Base-by-base conservation (phyloP, 2,329 filamentous ascomycete genomes). In the Clonostachys rhizophaga region DNA sequence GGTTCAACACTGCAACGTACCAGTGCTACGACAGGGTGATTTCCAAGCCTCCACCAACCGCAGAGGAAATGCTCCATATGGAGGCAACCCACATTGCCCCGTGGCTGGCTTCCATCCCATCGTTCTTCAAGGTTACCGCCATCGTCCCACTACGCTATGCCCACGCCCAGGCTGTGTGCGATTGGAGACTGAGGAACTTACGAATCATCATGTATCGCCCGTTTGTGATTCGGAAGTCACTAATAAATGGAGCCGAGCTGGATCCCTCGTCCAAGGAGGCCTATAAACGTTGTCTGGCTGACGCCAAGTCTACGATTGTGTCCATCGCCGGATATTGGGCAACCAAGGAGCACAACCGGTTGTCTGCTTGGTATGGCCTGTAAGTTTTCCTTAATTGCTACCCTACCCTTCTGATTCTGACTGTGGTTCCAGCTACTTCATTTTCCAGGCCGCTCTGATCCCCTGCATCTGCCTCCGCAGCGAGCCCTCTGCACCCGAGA, bases 241-340 rank as follows among this genome's bases (percentile, higher is more conserved):
- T 34, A 68, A 79, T 3, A 81, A 30, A 30, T 35, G 13, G 37
- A 17, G 44, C 35, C 9, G 54, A 57, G n/a, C 16, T 48, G 4
- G 52, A 59, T 10, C 43, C 50, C 2, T 52, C 54, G 11, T 56
- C 53, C 35, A 40, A 44, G 2, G 41, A 51, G 44, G 59, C 58
- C 13, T 60, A 56, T 40, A 43, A 55, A 47, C 80, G 80, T 36
- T 90, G 86, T 61, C 76, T 86, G 16, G 74, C 81, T 45, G 75
- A 89, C 2, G 86, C 87, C 6, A 79, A 79, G 51, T 76, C 83
- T 53, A 83, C 84, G 1, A 87, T 91, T 51, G 76, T 83, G 49
- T 14, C 39, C 13, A 49, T 49, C n/a, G 33, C 47, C 24, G 37
- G 42, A 30, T 48, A 41, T 37, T 48, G 47, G 47, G n/a, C 30